Percentiles rank a stretch among this genome's conserved stretches.
Evolutionary conservation across 495 filamentous ascomycete genomes (phyloP).

Genomic region (Penicillium odoratum): DNA sequence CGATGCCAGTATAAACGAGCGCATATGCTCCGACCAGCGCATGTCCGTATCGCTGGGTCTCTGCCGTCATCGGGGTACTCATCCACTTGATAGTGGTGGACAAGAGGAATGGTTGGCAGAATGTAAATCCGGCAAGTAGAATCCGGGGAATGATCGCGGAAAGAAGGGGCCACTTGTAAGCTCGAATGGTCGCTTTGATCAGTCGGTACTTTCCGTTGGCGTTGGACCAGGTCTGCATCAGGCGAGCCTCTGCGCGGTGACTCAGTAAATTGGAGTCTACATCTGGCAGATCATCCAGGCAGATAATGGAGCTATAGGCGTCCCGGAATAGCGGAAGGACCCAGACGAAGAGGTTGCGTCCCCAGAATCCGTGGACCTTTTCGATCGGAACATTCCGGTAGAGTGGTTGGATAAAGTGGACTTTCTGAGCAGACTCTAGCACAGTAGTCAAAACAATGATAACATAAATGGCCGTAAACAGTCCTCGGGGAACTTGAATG

Average conservation of each 20-base stretch:
- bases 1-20: constrained; percentile 57
- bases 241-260: not conserved
- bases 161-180: constrained; percentile 30
- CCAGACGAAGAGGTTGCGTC: constrained; percentile 34
- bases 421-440: not conserved
- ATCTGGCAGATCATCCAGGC: constrained; percentile 30
- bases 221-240: not conserved
- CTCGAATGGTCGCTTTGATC: constrained; percentile 18
- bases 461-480: not conserved
- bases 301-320: constrained; percentile 28
- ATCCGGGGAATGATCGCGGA: constrained; percentile 49
- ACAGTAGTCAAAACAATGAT: not conserved
- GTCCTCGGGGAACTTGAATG: not conserved
- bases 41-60: constrained; percentile 44
- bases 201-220: constrained; percentile 10
- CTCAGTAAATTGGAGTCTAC: constrained; percentile 5
- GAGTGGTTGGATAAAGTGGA: not conserved
- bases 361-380: constrained; percentile 25
- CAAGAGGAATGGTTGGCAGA: constrained; percentile 62
- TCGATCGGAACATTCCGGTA: not conserved
- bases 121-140: constrained; percentile 52
- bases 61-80: constrained; percentile 21
- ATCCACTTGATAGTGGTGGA: constrained; percentile 41
- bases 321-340: constrained; percentile 28
- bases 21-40: constrained; percentile 58